Conservation (phyloP, 805 yeast species). For the Tetrapisispora taiwanensis region DNA sequence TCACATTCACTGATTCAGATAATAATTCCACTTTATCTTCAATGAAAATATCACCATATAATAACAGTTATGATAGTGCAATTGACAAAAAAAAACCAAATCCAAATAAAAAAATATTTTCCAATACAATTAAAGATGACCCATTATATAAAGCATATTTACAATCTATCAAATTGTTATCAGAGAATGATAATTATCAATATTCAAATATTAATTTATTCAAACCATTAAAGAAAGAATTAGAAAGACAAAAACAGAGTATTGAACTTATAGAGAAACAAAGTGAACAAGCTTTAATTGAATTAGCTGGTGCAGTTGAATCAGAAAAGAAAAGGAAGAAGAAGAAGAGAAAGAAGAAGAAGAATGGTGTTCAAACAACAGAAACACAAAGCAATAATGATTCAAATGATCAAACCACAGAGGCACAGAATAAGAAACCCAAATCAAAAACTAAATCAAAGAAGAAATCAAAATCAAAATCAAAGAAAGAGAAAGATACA, state of each 20-base stretch:
- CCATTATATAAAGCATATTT: slow-evolving; percentile 25
- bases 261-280: slow-evolving; percentile 13
- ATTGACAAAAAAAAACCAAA: slow-evolving; percentile 1
- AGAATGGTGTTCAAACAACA: slow-evolving; percentile 1
- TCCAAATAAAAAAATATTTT: slow-evolving; percentile 10
- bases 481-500: slow-evolving; percentile 3
- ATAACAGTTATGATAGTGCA: slow-evolving; percentile 6
- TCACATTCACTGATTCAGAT: slow-evolving; percentile 26
- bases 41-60: slow-evolving; percentile 17
- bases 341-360: slow-evolving; percentile 10
- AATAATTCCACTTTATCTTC: slow-evolving; percentile 16
- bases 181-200: slow-evolving; percentile 13
- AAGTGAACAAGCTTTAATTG: slow-evolving; percentile 18
- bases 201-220: slow-evolving; percentile 22
- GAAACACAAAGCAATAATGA: not conserved
- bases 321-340: slow-evolving; percentile 15
- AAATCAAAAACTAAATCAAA: slow-evolving; percentile 4
- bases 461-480: slow-evolving; percentile 3
- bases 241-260: slow-evolving; percentile 14
- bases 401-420: not conserved
- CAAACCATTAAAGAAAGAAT: slow-evolving; percentile 21
- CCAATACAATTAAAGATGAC: slow-evolving; percentile 28
- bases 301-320: slow-evolving; percentile 20
- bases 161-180: slow-evolving; percentile 19
- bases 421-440: not conserved